Conservation (phyloP, 2,329 filamentous ascomycete species). For the Chaetomiaceae sp. region DNA sequence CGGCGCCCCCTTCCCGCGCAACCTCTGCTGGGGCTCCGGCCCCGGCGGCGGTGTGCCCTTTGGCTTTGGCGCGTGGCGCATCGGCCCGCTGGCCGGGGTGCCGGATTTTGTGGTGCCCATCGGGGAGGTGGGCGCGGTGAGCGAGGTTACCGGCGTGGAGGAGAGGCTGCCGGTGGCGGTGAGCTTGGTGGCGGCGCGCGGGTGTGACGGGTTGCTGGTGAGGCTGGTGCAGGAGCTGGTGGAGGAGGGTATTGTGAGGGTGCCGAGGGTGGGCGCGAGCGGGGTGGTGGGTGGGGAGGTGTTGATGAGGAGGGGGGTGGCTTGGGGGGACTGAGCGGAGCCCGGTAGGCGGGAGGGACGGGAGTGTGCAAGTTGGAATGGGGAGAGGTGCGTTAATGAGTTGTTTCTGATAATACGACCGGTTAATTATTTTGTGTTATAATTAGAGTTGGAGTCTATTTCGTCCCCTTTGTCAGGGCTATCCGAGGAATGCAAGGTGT, state of each 20-base stretch:
- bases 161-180: slow-evolving; percentile 54
- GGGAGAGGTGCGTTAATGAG: too few relatives aligned
- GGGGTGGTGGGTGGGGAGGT: slow-evolving; percentile 15
- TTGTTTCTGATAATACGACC: too few relatives aligned
- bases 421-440: too few relatives aligned
- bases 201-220: slow-evolving; percentile 57
- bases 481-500: too few relatives aligned
- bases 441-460: too few relatives aligned
- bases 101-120: slow-evolving; percentile 42
- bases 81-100: slow-evolving; percentile 35
- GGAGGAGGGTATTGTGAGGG: slow-evolving; percentile 43
- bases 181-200: slow-evolving; percentile 53
- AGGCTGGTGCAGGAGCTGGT: slow-evolving; percentile 50
- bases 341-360: too few relatives aligned
- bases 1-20: slow-evolving; percentile 30
- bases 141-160: slow-evolving; percentile 41
- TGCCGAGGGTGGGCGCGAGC: slow-evolving; percentile 40
- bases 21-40: slow-evolving; percentile 36
- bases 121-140: slow-evolving; percentile 35
- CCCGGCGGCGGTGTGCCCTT: slow-evolving; percentile 42
- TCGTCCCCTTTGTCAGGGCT: too few relatives aligned
- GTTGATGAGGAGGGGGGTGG: slow-evolving; percentile 16
- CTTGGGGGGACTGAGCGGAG: too few relatives aligned
- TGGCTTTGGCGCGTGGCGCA: slow-evolving; percentile 40
- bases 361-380: too few relatives aligned